These are phyloP conservation scores for Syzygium oleosum DNA, from an alignment of 345 rosid genomes.

Conservation along the genomic window DNA sequence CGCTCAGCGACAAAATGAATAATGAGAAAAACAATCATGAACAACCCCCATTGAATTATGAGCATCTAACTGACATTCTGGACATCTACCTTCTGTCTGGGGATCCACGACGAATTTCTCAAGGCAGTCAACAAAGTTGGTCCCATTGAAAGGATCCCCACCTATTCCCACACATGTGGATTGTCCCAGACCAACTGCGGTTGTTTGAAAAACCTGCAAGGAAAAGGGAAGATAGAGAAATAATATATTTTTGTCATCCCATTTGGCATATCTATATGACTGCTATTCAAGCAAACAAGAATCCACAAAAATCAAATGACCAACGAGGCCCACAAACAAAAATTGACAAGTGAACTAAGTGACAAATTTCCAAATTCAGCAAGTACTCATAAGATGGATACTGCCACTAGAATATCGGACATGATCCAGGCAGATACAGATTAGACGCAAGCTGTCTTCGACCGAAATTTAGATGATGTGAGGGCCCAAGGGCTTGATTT, in stretches of 20 bases:
- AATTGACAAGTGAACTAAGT: not conserved
- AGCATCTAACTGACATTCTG: not conserved
- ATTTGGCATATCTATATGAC: not conserved
- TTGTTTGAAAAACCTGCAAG: conserved; percentile 92
- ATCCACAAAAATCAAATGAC: not conserved
- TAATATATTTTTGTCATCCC: not conserved
- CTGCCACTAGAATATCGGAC: not conserved
- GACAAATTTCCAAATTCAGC: not conserved
- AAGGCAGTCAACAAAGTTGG: conserved; percentile 91
- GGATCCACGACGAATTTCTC: conserved; percentile 81
- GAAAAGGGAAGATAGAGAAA: not conserved
- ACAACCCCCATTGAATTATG: not conserved
- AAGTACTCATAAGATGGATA: not conserved
- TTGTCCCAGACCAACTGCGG: conserved; percentile 92
- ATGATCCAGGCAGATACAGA: not conserved
- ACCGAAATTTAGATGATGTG: not conserved
- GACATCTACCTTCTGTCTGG: conserved; percentile 81
- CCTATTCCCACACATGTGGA: conserved; percentile 93
- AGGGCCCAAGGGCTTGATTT: not conserved
- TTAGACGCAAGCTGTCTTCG: not conserved
- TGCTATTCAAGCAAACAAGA: not conserved
- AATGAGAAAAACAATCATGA: not conserved
- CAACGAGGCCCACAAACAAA: not conserved
- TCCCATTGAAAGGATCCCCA: conserved; percentile 97
- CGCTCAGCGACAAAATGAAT: not conserved